Base-by-base conservation (phyloP, 2,329 filamentous ascomycete species). In the Claviceps africana region DNA sequence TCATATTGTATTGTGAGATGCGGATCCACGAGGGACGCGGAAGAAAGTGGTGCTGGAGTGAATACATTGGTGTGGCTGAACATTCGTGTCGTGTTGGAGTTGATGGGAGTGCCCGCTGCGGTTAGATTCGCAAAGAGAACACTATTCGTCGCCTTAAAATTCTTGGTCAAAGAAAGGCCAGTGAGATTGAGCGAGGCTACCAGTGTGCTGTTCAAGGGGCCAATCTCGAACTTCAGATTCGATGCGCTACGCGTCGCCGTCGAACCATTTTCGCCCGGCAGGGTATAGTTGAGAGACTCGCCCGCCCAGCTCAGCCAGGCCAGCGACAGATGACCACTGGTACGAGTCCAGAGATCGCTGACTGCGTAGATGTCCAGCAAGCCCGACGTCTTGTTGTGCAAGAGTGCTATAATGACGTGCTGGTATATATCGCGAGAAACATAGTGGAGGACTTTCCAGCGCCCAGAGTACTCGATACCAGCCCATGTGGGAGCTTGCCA, bases 401-500 rank as follows among this genome's bases (percentile, higher is more conserved):
- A 76, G 0, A 78, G 74, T 1, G 77, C 72, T n/a, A 82, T 70
- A 53, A 83, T 78, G n/a, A 82, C 65, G 1, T 71, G 70, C 50
- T 76, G 63, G 57, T 79, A 83, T 25, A 78, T 73, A 52, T 82
- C 77, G 53, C 74, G 76, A 2, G 75, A 73, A 1, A 72, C 67
- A 53, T 82, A 78, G 54, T 82, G 79, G 19, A 83, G 62, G 0
- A 81, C 70, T 60, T 83, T 83, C 78, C 79, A 82, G 1, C 80
- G 67, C 0, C 79, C 79, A 48, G 77, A 75, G 54, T 81, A 81
- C 60, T 83, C 80, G 35, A 83, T 76, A 0, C 77, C 75, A 0
- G 79, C 77, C 79, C 80, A 83, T 0, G 77, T 81, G 0, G 80
- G 79, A 1, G 78, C 79, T 56, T 80, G 77, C 78, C 78, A 82